Base-by-base conservation (phyloP, 1,139 yeast species). In the Eremothecium sinecaudum region DNA sequence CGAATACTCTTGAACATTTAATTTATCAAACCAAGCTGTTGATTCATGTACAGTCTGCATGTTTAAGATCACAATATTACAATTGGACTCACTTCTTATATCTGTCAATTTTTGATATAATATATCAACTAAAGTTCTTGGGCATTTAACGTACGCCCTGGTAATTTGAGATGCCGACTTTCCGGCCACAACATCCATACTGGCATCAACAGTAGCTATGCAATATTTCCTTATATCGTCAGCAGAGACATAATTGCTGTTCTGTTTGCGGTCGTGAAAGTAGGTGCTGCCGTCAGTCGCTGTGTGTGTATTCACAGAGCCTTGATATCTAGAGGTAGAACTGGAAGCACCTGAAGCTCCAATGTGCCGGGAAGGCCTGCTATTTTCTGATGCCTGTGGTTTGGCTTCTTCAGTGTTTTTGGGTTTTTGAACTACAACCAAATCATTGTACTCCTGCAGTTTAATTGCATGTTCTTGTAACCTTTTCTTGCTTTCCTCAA, bases 1-100 rank as follows among this genome's bases (percentile, higher is more conserved):
- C 2, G 53, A 42, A 28, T 46, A 43, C 30, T 45, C 41, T 10
- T 45, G 25, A 3, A 44, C 28, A 14, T 45, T 46, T 21, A 54
- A 33, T 3, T 46, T 31, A 19, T 43, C 43, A 34, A 55, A 48
- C 61, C 56, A 55, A 4, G 47, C 38, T 4, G 39, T 42, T 2
- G 58, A 51, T 40, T 55, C 60, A 35, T 51, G 56, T n/a, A 53
- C 33, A 35, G 55, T 56, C 34, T 47, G 55, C 19, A 53, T 35
- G 35, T 53, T 49, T 34, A 55, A 32, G n/a, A 56, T 46, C 8
- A 56, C 56, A 5, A 56, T 47, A 35, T 57, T 57, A 38, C 61
- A 56, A 32, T 50, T 53, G 3, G 60, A 51, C 28, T 47, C 42
- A 3, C 46, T 31, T 31, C 58, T 42, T 18, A 56, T 32, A 5